Conservation (phyloP, 2,329 filamentous ascomycete genomes). For the Monilinia vaccinii-corymbosi region DNA sequence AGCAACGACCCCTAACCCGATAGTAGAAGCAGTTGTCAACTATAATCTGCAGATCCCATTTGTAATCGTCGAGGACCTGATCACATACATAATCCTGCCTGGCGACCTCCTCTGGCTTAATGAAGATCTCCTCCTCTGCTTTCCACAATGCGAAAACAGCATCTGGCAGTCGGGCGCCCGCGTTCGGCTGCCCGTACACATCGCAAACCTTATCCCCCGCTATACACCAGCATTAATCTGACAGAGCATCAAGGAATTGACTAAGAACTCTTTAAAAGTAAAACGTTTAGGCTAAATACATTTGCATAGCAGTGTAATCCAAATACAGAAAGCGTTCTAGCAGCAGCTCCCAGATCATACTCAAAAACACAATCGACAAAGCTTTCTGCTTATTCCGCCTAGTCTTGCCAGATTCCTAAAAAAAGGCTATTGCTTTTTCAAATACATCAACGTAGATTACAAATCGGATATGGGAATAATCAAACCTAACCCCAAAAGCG, state of each 20-base stretch:
- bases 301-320: slow-evolving; percentile 11
- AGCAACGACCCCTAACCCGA: too few species aligned
- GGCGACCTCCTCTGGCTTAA: too few species aligned
- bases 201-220: too few species aligned
- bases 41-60: too few species aligned
- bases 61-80: too few species aligned
- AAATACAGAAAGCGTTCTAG: not conserved
- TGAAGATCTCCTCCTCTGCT: too few species aligned
- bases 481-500: slow-evolving; percentile 9
- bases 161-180: too few species aligned
- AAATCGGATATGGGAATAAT: not conserved
- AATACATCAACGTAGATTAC: slow-evolving; percentile 8
- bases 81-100: too few species aligned
- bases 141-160: too few species aligned
- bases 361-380: too few species aligned
- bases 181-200: too few species aligned
- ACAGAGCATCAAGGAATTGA: slow-evolving; percentile 12
- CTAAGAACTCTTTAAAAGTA: slow-evolving; percentile 11
- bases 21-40: too few species aligned
- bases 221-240: slow-evolving; percentile 14
- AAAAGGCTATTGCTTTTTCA: slow-evolving; percentile 8
- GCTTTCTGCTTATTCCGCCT: slow-evolving; percentile 6
- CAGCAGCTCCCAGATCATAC: not conserved
- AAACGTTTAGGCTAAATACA: slow-evolving; percentile 11
- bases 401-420: slow-evolving; percentile 9